Evolutionary conservation across 2,329 filamentous ascomycete genomes (phyloP).

Genomic region (Cladosporium sp.): DNA sequence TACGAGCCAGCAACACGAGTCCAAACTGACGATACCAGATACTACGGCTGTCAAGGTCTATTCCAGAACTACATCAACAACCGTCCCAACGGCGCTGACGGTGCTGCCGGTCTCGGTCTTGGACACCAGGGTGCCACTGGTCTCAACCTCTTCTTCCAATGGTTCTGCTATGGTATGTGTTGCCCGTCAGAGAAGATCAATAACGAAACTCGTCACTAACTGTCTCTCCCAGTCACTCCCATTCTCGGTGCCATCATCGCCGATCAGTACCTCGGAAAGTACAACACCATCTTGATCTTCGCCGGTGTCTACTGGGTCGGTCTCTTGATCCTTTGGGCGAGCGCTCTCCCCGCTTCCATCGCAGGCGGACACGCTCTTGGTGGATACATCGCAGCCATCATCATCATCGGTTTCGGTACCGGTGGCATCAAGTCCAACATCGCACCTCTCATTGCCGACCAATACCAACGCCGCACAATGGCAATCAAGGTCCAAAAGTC

Average conservation of each 20-base stretch:
- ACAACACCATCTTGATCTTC: constrained; percentile 65
- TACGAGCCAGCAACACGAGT: neutral
- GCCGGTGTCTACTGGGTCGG: constrained; percentile 61
- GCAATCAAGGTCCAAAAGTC: constrained; percentile 37
- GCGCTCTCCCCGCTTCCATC: constrained; percentile 62
- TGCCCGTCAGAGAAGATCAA: too few species aligned
- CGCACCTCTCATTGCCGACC: constrained; percentile 46
- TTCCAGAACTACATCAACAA: constrained; percentile 50
- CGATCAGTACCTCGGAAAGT: constrained; percentile 66
- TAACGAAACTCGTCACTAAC: neutral
- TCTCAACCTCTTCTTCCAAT: constrained; percentile 46
- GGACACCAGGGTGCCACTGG: constrained; percentile 41
- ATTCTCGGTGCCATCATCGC: constrained; percentile 50
- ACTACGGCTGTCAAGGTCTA: constrained; percentile 30
- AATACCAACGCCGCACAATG: constrained; percentile 40
- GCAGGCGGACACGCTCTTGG: constrained; percentile 56
- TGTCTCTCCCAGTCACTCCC: constrained; percentile 33
- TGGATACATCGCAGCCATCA: constrained; percentile 59
- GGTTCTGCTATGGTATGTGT: constrained; percentile 39
- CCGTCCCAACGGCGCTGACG: constrained; percentile 34
- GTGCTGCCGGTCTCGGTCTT: constrained; percentile 38
- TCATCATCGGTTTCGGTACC: constrained; percentile 70
- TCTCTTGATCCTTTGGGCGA: constrained; percentile 62
- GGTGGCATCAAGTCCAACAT: constrained; percentile 82
- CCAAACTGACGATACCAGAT: constrained; percentile 16